Evolutionary conservation across 768 basidiomycete species (phyloP).

Genomic region (Auricularia sp.): DNA sequence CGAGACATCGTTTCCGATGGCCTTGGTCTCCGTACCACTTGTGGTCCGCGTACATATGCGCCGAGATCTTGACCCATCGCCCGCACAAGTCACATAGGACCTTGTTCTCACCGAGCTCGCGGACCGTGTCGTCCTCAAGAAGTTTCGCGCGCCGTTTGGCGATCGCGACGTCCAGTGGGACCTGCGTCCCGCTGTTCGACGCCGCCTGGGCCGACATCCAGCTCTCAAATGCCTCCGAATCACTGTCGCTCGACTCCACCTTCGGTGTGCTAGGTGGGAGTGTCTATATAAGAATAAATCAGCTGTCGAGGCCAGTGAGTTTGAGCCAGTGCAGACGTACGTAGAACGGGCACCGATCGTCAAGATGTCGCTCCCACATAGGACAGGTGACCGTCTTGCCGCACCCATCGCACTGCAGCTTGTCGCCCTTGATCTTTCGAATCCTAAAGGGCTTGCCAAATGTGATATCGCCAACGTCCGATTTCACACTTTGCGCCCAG

Average conservation of each 20-base stretch:
- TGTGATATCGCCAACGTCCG: background rate
- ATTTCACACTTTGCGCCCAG: background rate
- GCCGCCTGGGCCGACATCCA: background rate
- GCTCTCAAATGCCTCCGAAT: background rate
- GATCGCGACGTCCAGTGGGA: background rate
- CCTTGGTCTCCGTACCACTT: background rate
- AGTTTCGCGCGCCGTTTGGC: background rate
- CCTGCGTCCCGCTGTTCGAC: background rate
- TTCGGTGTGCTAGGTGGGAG: background rate
- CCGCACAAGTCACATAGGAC: background rate
- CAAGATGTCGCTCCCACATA: background rate
- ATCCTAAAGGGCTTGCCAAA: background rate
- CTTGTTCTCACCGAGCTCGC: background rate
- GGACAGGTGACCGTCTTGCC: slow-evolving; percentile 13
- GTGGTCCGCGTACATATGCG: background rate
- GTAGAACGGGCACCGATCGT: background rate
- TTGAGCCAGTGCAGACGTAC: background rate
- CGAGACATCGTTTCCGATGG: background rate
- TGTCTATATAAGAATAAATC: background rate
- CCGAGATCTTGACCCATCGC: background rate
- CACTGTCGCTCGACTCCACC: background rate
- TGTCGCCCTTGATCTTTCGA: background rate
- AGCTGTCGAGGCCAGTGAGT: background rate
- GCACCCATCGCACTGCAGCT: background rate
- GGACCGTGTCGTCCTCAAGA: background rate